These are phyloP conservation scores for Prunus salicina DNA, from an alignment of 306 rosid genomes.

Conservation along the genomic window DNA sequence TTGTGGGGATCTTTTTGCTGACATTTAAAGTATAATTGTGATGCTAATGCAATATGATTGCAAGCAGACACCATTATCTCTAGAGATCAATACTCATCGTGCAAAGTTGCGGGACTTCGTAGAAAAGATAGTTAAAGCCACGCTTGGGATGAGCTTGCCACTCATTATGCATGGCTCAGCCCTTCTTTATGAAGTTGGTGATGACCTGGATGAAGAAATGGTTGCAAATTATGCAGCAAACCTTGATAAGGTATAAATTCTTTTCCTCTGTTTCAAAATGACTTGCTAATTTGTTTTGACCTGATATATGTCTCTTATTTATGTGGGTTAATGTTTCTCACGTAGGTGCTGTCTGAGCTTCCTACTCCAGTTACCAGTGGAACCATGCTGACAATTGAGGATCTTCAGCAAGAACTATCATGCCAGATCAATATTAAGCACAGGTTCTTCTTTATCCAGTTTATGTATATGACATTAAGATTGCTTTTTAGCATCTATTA, in stretches of 20 bases:
- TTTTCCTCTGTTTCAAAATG: conserved; percentile 10
- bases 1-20: background rate
- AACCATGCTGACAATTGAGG: conserved; percentile 73
- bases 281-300: background rate
- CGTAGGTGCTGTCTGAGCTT: conserved; percentile 81
- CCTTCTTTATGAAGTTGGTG: conserved; percentile 92
- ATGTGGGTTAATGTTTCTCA: background rate
- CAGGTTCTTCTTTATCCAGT: conserved; percentile 48
- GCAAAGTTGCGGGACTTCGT: conserved; percentile 84
- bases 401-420: conserved; percentile 77
- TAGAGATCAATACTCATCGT: conserved; percentile 75
- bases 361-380: conserved; percentile 83
- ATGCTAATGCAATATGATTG: conserved; percentile 11
- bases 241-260: conserved; percentile 72
- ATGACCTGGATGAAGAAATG: conserved; percentile 82
- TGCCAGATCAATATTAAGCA: conserved; percentile 89
- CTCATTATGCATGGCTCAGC: conserved; percentile 71
- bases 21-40: conserved; percentile 6
- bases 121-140: conserved; percentile 80
- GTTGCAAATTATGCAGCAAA: conserved; percentile 69
- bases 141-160: conserved; percentile 90
- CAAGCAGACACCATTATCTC: conserved; percentile 73
- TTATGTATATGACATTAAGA: background rate
- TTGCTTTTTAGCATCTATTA: background rate
- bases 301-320: conserved; percentile 8